Percentiles rank a stretch among this genome's conserved stretches.
Conservation (phyloP, 2,329 filamentous ascomycete genomes). For the Cytospora piceicola region DNA sequence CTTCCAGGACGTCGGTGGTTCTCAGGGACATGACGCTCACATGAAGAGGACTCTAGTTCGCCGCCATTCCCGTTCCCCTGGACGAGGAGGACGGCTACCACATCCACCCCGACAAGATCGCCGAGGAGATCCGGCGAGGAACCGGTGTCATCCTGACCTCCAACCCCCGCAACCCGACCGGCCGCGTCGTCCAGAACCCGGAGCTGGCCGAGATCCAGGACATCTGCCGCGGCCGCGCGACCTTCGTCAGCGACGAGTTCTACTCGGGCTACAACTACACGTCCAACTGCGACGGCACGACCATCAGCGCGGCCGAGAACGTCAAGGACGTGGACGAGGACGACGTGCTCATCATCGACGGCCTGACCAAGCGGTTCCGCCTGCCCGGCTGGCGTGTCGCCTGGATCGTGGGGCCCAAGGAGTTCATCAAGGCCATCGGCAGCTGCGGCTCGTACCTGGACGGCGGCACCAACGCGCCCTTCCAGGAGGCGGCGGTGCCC, state of each 20-base stretch:
- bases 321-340: conserved; percentile 87
- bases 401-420: conserved; percentile 94
- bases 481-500: conserved; percentile 89
- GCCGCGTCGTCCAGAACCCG: conserved; percentile 81
- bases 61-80: conserved; percentile 83
- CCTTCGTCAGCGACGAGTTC: conserved; percentile 95
- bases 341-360: conserved; percentile 92
- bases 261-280: conserved; percentile 98
- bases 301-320: conserved; percentile 88
- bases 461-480: conserved; percentile 87
- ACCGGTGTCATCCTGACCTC: conserved; percentile 90
- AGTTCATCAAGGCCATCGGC: conserved; percentile 91
- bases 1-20: conserved; percentile 20
- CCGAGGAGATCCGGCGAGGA: conserved; percentile 84
- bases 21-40: conserved; percentile 9
- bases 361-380: conserved; percentile 94
- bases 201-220: conserved; percentile 91
- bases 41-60: conserved; percentile 61
- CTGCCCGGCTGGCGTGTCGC: conserved; percentile 95
- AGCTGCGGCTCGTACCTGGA: conserved; percentile 94
- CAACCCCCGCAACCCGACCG: conserved; percentile 93
- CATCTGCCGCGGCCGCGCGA: conserved; percentile 86
- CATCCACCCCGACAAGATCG: conserved; percentile 91
- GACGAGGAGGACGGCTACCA: conserved; percentile 87
- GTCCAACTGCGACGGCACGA: conserved; percentile 84